These are phyloP conservation scores for Gymnopus androsaceus DNA, from an alignment of 1,284 basidiomycete genomes.

Conservation along the genomic window DNA sequence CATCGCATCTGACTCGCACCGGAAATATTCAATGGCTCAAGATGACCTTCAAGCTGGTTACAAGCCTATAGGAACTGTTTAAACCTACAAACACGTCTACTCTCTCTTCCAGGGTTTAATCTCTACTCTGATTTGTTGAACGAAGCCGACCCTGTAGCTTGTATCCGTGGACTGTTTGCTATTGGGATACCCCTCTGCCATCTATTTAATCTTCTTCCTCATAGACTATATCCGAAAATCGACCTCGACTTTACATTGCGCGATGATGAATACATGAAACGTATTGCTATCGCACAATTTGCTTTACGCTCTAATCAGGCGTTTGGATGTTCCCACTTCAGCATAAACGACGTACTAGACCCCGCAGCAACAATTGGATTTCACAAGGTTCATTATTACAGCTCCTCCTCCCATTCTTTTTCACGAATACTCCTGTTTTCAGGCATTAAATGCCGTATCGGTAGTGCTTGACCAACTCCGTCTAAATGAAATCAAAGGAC, in stretches of 20 bases:
- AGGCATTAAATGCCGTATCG: constrained; percentile 14
- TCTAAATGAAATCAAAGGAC: neutral
- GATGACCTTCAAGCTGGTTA: neutral
- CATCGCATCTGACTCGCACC: too few species aligned
- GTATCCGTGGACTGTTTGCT: constrained; percentile 9
- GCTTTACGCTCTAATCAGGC: constrained; percentile 7
- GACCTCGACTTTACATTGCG: constrained; percentile 3
- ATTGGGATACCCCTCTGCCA: constrained; percentile 14
- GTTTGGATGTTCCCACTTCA: constrained; percentile 9
- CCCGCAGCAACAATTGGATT: constrained; percentile 3
- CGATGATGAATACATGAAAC: constrained; percentile 7
- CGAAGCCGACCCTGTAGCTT: constrained; percentile 5
- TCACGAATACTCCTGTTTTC: neutral
- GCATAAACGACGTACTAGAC: constrained; percentile 2
- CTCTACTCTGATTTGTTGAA: constrained; percentile 1
- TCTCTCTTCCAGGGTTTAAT: constrained; percentile 5
- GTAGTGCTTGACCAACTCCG: constrained; percentile 5
- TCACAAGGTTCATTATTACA: constrained; percentile 6
- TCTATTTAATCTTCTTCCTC: constrained; percentile 17
- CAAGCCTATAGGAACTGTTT: neutral
- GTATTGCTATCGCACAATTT: constrained; percentile 17
- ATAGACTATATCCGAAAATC: constrained; percentile 9
- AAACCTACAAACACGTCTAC: constrained; percentile 4
- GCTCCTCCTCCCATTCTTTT: neutral
- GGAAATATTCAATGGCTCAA: too few species aligned